A percentile compares a stretch with the other conserved stretches of the same genome.
These are phyloP conservation scores for Calcarisporium arbuscula DNA, from an alignment of 2,329 filamentous ascomycete genomes.

Conservation along the genomic window DNA sequence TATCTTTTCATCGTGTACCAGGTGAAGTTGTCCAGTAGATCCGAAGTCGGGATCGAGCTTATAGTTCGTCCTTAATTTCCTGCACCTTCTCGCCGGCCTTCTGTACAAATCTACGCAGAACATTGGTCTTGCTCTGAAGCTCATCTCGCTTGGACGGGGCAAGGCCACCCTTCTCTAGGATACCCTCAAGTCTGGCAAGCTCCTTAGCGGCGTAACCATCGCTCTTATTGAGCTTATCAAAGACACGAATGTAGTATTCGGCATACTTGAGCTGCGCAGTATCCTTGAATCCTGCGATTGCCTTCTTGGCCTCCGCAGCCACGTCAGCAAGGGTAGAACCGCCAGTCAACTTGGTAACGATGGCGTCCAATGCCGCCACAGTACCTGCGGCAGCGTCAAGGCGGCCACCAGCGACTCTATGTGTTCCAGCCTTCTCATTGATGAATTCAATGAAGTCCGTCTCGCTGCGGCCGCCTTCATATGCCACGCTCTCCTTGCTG, in stretches of 20 bases:
- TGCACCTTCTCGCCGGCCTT: constrained; percentile 46
- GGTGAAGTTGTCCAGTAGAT: too few relatives aligned
- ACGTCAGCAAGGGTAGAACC: constrained; percentile 57
- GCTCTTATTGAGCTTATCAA: constrained; percentile 76
- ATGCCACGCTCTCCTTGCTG: constrained; percentile 63
- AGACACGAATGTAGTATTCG: constrained; percentile 89
- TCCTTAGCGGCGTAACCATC: constrained; percentile 80
- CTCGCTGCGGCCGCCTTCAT: constrained; percentile 72
- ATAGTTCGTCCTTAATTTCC: constrained; percentile 48
- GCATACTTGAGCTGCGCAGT: constrained; percentile 67
- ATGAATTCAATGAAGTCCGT: constrained; percentile 71
- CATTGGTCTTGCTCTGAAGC: constrained; percentile 78
- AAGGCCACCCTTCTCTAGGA: constrained; percentile 81
- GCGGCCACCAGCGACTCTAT: constrained; percentile 74
- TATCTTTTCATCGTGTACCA: too few relatives aligned
- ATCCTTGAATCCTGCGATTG: constrained; percentile 58
- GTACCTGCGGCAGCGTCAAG: constrained; percentile 77
- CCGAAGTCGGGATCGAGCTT: constrained; percentile 9
- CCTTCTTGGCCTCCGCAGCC: constrained; percentile 65
- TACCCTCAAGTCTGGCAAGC: constrained; percentile 67
- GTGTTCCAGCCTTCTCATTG: constrained; percentile 83
- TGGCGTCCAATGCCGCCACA: constrained; percentile 67
- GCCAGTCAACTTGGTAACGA: constrained; percentile 68
- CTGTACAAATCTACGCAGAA: constrained; percentile 70
- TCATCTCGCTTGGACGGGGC: constrained; percentile 85